These are phyloP conservation scores for Gentiana macrophylla DNA, from an alignment of 257 asterid genomes.

Conservation along the genomic window DNA sequence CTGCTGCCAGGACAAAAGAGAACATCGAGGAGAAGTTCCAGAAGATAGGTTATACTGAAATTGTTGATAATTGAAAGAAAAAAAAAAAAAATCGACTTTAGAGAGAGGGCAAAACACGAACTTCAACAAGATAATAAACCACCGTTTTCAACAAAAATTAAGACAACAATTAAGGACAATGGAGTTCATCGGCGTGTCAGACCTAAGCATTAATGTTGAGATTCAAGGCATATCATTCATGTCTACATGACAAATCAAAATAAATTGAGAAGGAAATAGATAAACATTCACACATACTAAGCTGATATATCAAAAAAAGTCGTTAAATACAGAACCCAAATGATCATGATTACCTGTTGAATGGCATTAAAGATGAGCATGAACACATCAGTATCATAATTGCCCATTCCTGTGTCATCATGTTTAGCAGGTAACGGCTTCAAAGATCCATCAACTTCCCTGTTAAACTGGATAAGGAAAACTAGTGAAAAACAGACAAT, in stretches of 20 bases:
- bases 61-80: too few relatives aligned
- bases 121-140: too few relatives aligned
- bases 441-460: constrained; percentile 83
- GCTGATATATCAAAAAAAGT: too few relatives aligned
- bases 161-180: background rate
- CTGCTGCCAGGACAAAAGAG: too few relatives aligned
- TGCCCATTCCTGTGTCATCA: constrained; percentile 99
- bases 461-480: constrained; percentile 54
- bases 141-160: too few relatives aligned
- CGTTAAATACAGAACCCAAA: too few relatives aligned
- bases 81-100: too few relatives aligned
- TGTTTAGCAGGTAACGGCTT: constrained; percentile 91
- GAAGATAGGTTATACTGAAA: too few relatives aligned
- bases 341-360: constrained; percentile 41
- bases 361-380: constrained; percentile 77
- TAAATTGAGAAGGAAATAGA: background rate
- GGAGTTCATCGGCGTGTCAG: background rate
- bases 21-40: too few relatives aligned
- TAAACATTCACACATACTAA: too few relatives aligned
- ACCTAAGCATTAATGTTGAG: too few relatives aligned
- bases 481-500: background rate
- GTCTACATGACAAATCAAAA: background rate
- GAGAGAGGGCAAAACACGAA: too few relatives aligned
- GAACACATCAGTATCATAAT: constrained; percentile 90
- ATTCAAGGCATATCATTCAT: background rate